phyloP scores from a whole-genome alignment of 331 rosid species.

The Quercus phellos region DNA sequence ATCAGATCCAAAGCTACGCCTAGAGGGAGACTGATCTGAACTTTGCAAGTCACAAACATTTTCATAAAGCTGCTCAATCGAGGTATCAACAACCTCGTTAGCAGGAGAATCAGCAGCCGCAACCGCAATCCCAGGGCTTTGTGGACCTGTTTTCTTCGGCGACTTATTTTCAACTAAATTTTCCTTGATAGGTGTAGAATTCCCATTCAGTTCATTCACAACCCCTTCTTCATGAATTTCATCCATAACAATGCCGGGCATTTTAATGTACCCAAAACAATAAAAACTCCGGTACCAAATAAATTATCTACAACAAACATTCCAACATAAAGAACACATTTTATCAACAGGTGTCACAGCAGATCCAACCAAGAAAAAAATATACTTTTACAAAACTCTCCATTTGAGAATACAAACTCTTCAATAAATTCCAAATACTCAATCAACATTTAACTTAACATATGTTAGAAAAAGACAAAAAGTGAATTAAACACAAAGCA shows the following conservation, averaged over 20 bases:
- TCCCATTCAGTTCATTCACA: constrained; percentile 27
- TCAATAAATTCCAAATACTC: background rate
- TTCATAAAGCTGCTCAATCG: constrained; percentile 68
- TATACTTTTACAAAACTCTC: background rate
- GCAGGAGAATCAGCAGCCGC: constrained; percentile 12
- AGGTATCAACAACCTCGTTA: constrained; percentile 44
- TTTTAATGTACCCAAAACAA: constrained; percentile 35
- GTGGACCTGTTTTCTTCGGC: constrained; percentile 39
- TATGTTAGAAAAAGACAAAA: background rate
- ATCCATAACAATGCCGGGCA: constrained; percentile 57
- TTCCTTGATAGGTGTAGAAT: constrained; percentile 34
- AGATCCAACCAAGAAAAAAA: constrained; percentile 23
- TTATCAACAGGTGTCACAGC: constrained; percentile 9
- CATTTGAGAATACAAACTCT: background rate
- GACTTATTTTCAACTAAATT: constrained; percentile 19
- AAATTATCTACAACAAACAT: constrained; percentile 28
- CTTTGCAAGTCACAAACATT: constrained; percentile 67
- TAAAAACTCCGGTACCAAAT: constrained; percentile 27
- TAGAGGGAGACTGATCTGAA: constrained; percentile 77
- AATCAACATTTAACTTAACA: constrained; percentile 2
- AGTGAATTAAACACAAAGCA: constrained; percentile 2
- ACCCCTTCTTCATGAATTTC: constrained; percentile 37
- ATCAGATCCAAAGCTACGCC: constrained; percentile 67
- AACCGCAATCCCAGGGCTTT: constrained; percentile 20
- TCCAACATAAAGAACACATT: background rate